Percentiles rank a stretch among this genome's conserved stretches.
These are phyloP conservation scores for Camillea tinctor DNA, from an alignment of 2,329 filamentous ascomycete species.

Conservation along the genomic window DNA sequence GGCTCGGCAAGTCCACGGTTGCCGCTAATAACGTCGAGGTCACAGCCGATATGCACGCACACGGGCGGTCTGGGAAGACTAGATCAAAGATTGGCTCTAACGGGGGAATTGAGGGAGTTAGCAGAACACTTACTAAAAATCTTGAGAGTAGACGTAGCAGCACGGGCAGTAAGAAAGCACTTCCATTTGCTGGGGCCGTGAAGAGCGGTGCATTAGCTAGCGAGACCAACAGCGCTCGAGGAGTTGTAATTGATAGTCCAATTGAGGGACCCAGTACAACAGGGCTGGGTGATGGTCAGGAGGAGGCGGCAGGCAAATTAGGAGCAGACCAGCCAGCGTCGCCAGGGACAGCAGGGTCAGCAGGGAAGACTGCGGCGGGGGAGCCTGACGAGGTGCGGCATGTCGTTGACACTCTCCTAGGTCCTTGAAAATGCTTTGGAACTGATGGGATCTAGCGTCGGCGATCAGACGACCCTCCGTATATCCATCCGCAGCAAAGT, in stretches of 20 bases:
- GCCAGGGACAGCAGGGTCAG: conserved; percentile 20
- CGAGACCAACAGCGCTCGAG: conserved; percentile 59
- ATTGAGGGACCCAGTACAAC: conserved; percentile 22
- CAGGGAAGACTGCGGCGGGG: conserved; percentile 9
- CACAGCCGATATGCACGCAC: conserved; percentile 66
- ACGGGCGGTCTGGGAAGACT: conserved; percentile 39
- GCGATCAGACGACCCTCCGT: conserved; percentile 19
- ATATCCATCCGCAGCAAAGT: conserved; percentile 17
- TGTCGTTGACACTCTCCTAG: conserved; percentile 49
- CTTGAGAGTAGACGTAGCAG: conserved; percentile 90
- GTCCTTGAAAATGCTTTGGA: conserved; percentile 38
- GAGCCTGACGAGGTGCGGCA: conserved; percentile 51
- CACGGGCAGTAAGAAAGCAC: conserved; percentile 76
- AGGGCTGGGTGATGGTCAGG: conserved; percentile 25
- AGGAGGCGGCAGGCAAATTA: conserved; percentile 22
- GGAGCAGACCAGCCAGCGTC: conserved; percentile 18
- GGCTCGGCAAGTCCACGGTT: conserved; percentile 87
- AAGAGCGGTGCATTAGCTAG: conserved; percentile 55
- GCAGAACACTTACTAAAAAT: conserved; percentile 79
- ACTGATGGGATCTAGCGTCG: conserved; percentile 32
- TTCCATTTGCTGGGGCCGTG: conserved; percentile 48
- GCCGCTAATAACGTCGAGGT: conserved; percentile 85
- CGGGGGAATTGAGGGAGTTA: conserved; percentile 67
- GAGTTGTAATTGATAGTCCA: conserved; percentile 44
- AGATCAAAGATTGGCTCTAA: conserved; percentile 46